Percentiles rank a stretch among this genome's conserved stretches.
Evolutionary conservation across 2,329 filamentous ascomycete genomes (phyloP).

Genomic region (Botrytis fragariae): DNA sequence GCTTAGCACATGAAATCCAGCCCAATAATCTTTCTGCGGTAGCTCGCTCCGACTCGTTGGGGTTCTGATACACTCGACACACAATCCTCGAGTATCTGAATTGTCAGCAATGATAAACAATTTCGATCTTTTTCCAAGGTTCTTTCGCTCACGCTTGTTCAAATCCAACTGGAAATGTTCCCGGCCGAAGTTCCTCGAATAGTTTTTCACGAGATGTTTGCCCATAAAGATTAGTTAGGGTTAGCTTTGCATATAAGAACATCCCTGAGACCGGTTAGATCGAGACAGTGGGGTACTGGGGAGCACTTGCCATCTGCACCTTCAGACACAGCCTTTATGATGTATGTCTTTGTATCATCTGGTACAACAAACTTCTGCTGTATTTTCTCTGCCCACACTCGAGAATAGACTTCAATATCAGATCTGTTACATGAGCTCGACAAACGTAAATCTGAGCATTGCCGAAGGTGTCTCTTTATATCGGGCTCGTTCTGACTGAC

Average conservation of each 20-base stretch:
- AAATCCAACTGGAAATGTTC: constrained; percentile 23
- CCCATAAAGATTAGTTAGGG: constrained; percentile 32
- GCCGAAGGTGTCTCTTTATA: constrained; percentile 36
- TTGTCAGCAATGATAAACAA: background rate
- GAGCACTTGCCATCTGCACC: constrained; percentile 25
- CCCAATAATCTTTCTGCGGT: constrained; percentile 36
- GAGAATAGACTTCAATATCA: constrained; percentile 39
- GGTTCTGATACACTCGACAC: constrained; percentile 13
- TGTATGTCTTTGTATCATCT: constrained; percentile 21
- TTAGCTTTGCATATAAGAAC: constrained; percentile 38
- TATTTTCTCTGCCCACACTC: constrained; percentile 27
- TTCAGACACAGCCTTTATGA: constrained; percentile 28
- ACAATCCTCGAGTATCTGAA: constrained; percentile 20
- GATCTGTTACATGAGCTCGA: constrained; percentile 31
- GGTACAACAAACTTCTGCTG: constrained; percentile 30
- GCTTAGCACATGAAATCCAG: constrained; percentile 43
- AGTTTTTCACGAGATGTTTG: constrained; percentile 20
- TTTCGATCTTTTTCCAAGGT: background rate
- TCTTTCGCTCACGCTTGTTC: constrained; percentile 25
- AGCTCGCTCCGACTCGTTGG: constrained; percentile 17
- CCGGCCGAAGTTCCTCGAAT: constrained; percentile 20
- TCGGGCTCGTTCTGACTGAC: constrained; percentile 40
- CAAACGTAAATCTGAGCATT: constrained; percentile 32
- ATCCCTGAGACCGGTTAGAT: constrained; percentile 28
- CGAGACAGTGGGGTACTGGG: constrained; percentile 4